phyloP scores from a whole-genome alignment of 2,329 filamentous ascomycete genomes.

The Diaporthe ilicicola region DNA sequence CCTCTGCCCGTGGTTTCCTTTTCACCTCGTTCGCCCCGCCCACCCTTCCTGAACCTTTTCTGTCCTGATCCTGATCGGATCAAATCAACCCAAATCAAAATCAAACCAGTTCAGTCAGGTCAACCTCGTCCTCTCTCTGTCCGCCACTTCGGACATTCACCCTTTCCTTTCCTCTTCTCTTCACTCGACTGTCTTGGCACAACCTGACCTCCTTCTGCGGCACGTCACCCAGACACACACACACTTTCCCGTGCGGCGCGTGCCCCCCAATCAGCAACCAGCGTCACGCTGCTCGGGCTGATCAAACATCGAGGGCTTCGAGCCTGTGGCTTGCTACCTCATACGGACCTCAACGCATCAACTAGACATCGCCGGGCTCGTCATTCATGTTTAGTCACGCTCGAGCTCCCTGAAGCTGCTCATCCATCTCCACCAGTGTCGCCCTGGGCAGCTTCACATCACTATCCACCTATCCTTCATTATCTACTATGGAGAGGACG shows the following conservation, averaged over 20 bases:
- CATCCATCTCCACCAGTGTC: neutral
- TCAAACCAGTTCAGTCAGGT: too few species aligned
- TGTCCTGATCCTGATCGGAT: neutral
- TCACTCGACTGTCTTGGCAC: constrained; percentile 7
- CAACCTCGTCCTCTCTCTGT: neutral
- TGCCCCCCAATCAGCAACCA: neutral
- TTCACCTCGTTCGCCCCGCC: constrained; percentile 9
- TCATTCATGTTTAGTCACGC: constrained; percentile 21
- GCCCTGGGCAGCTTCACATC: constrained; percentile 25
- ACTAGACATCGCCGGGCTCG: neutral
- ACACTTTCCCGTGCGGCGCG: constrained; percentile 3
- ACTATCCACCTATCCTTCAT: neutral
- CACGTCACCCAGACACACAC: neutral
- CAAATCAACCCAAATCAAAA: neutral
- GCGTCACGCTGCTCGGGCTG: constrained; percentile 8
- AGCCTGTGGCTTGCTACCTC: neutral
- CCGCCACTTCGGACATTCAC: neutral
- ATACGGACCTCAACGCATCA: neutral
- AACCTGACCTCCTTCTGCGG: neutral
- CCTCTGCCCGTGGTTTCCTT: constrained; percentile 13
- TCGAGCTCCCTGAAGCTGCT: constrained; percentile 26
- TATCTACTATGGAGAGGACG: constrained; percentile 27
- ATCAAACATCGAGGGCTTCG: neutral
- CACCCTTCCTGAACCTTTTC: neutral
- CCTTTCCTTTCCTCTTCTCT: neutral